Evolutionary conservation across 2,329 filamentous ascomycete species (phyloP).

Genomic region (Davidsoniella neocaledoniae): DNA sequence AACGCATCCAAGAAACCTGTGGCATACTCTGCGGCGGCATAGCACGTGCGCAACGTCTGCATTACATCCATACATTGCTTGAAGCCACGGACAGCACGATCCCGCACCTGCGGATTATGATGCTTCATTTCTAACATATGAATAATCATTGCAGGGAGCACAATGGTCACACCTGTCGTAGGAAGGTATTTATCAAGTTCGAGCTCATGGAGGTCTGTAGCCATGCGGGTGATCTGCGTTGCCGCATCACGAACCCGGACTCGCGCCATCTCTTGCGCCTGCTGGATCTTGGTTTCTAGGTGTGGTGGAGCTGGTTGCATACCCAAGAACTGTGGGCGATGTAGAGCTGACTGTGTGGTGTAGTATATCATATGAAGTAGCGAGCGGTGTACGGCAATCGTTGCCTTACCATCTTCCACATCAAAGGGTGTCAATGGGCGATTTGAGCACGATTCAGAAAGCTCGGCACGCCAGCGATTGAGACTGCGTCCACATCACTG

Average conservation of each 20-base stretch:
- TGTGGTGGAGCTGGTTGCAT: constrained; percentile 33
- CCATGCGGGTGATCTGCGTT: constrained; percentile 70
- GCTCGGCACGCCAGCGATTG: constrained; percentile 55
- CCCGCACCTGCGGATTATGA: constrained; percentile 51
- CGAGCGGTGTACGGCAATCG: constrained; percentile 56
- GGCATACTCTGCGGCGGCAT: constrained; percentile 90
- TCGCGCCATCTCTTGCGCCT: constrained; percentile 50
- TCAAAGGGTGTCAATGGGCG: constrained; percentile 36
- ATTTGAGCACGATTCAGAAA: constrained; percentile 59
- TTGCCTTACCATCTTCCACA: constrained; percentile 41
- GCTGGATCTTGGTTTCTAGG: constrained; percentile 9
- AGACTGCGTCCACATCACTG: constrained; percentile 62
- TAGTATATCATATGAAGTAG: constrained; percentile 87
- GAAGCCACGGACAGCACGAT: constrained; percentile 63
- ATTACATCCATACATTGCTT: constrained; percentile 86
- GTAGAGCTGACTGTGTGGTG: constrained; percentile 77
- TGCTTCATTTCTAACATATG: constrained; percentile 87
- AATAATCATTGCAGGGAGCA: constrained; percentile 84
- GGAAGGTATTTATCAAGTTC: constrained; percentile 66
- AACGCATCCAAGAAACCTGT: constrained; percentile 87
- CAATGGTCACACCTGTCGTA: constrained; percentile 78
- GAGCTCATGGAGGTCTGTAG: constrained; percentile 54
- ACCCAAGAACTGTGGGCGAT: constrained; percentile 79
- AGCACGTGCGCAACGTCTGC: constrained; percentile 72
- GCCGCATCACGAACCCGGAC: constrained; percentile 71